Conservation (phyloP, 169 alveolate genomes). For the Neospora caninum region DNA sequence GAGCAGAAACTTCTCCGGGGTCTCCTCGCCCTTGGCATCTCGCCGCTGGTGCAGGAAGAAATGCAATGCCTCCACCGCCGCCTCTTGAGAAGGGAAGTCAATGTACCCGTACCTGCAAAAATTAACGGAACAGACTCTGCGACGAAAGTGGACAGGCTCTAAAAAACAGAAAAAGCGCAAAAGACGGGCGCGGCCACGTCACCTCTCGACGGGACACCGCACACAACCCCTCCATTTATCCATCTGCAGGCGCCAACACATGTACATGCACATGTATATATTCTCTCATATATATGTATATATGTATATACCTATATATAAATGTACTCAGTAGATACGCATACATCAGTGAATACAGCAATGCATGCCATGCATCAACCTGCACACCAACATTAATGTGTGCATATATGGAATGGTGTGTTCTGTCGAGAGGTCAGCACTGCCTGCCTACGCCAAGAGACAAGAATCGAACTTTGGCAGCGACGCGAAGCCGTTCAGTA, state of each 20-base stretch:
- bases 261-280: background rate
- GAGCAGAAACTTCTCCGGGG: background rate
- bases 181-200: too few relatives aligned
- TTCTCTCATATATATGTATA: background rate
- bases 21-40: background rate
- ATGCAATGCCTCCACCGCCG: conserved; percentile 28
- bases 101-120: conserved; percentile 39
- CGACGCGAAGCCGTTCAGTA: too few relatives aligned
- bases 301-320: background rate
- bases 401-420: too few relatives aligned
- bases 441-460: too few relatives aligned
- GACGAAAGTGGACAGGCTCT: background rate
- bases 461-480: too few relatives aligned
- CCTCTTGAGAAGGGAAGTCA: conserved; percentile 1
- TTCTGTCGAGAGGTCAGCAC: too few relatives aligned
- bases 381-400: background rate
- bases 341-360: too few relatives aligned
- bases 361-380: too few relatives aligned
- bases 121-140: background rate
- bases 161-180: background rate
- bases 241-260: background rate
- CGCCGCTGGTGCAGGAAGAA: background rate
- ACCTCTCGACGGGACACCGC: too few relatives aligned
- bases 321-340: too few relatives aligned
- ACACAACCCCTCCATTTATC: background rate